A percentile compares a stretch with the other conserved stretches of the same genome.
Conservation (phyloP, 2,329 filamentous ascomycete species). For the Nemania sp. region DNA sequence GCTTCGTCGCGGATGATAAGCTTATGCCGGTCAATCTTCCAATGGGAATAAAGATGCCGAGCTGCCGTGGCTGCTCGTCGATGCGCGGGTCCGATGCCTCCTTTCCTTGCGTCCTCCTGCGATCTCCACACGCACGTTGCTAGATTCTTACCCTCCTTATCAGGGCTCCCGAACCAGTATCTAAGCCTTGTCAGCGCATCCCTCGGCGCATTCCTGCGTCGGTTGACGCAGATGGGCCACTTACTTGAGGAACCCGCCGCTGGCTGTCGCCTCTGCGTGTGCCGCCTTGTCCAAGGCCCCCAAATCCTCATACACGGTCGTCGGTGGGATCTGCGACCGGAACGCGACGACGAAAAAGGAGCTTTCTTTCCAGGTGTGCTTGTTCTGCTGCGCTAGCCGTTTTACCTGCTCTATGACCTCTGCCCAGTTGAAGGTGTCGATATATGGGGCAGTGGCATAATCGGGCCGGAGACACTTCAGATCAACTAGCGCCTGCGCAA, state of each 20-base stretch:
- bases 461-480: conserved; percentile 67
- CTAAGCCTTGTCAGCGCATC: conserved; percentile 44
- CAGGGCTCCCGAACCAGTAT: conserved; percentile 86
- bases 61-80: conserved; percentile 67
- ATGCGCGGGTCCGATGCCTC: conserved; percentile 64
- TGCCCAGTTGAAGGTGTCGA: conserved; percentile 76
- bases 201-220: conserved; percentile 29
- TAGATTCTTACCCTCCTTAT: conserved; percentile 73
- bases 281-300: conserved; percentile 76
- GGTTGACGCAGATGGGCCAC: conserved; percentile 36
- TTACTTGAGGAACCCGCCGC: conserved; percentile 81
- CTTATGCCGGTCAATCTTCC: conserved; percentile 71
- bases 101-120: conserved; percentile 61
- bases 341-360: conserved; percentile 87
- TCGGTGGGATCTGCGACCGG: conserved; percentile 70
- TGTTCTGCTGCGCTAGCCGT: conserved; percentile 52
- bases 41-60: conserved; percentile 66
- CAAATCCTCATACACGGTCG: conserved; percentile 69
- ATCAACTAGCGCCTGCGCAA: conserved; percentile 71
- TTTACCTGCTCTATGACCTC: conserved; percentile 64
- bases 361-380: conserved; percentile 61
- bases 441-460: conserved; percentile 78
- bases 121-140: conserved; percentile 77
- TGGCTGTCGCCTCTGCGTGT: conserved; percentile 77
- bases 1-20: conserved; percentile 70